Conservation (phyloP, 352 stramenopile species). For the Globisporangium barbulae region DNA sequence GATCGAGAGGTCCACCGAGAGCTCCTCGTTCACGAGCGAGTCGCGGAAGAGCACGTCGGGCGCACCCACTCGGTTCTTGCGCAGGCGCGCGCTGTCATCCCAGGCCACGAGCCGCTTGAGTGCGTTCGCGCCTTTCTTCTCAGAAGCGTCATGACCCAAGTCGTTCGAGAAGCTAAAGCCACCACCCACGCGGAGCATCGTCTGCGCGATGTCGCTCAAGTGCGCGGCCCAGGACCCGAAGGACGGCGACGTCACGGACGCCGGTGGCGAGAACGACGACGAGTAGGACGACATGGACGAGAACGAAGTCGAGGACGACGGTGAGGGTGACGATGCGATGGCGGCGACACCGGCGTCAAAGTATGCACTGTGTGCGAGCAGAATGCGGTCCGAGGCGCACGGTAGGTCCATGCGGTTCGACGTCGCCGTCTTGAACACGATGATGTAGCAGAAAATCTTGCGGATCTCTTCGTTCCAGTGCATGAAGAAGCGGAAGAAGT, state of each 20-base stretch:
- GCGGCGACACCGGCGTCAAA: conserved; percentile 35
- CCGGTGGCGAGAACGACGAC: conserved; percentile 8
- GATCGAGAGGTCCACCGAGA: conserved; percentile 80
- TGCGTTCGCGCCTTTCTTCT: conserved; percentile 49
- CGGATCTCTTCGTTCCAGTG: conserved; percentile 90
- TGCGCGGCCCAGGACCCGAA: conserved; percentile 63
- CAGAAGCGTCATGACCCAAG: conserved; percentile 21
- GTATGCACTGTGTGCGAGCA: conserved; percentile 70
- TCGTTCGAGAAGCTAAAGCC: conserved; percentile 17
- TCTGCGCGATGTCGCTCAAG: conserved; percentile 67
- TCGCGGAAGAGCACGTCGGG: conserved; percentile 66
- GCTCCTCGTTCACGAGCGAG: conserved; percentile 71
- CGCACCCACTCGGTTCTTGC: conserved; percentile 28
- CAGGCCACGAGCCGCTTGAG: conserved; percentile 61
- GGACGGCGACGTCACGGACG: conserved; percentile 20
- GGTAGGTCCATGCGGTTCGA: conserved; percentile 77
- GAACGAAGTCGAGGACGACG: conserved; percentile 18
- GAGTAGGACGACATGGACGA: conserved; percentile 23
- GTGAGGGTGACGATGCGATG: conserved; percentile 17
- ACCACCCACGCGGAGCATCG: conserved; percentile 43
- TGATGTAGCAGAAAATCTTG: conserved; percentile 84
- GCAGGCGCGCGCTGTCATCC: conserved; percentile 53
- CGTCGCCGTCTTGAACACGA: conserved; percentile 79
- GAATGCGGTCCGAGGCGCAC: conserved; percentile 64
- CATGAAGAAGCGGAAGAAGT: conserved; percentile 85